phyloP scores from a whole-genome alignment of 2,329 filamentous ascomycete genomes.

The Penicillium glabrum region DNA sequence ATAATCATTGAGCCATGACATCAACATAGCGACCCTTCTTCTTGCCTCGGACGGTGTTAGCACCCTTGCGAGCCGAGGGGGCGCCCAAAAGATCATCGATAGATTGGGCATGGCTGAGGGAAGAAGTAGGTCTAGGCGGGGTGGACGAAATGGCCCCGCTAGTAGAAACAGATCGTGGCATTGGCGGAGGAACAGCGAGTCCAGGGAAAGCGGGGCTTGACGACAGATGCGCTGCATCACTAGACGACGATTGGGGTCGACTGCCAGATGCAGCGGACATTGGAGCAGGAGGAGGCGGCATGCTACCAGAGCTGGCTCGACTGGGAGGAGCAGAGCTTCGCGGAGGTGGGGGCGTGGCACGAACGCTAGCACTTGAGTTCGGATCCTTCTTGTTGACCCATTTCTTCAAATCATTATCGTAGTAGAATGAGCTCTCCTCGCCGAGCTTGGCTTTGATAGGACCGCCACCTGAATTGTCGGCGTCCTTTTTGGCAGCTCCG shows the following conservation, averaged over 20 bases:
- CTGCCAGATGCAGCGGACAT: constrained; percentile 23
- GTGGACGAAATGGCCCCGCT: constrained; percentile 1
- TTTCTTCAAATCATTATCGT: constrained; percentile 92
- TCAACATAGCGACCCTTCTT: constrained; percentile 93
- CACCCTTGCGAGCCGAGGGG: constrained; percentile 66
- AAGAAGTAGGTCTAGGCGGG: constrained; percentile 70
- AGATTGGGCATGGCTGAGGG: constrained; percentile 87
- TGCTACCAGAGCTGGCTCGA: constrained; percentile 54
- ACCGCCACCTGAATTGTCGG: constrained; percentile 42
- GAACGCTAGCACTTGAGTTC: constrained; percentile 57
- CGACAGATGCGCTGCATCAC: constrained; percentile 25
- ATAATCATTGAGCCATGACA: constrained; percentile 74
- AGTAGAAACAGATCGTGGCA: constrained; percentile 11
- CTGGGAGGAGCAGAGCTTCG: constrained; percentile 54
- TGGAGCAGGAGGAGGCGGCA: constrained; percentile 45
- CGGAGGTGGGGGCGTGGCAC: constrained; percentile 77
- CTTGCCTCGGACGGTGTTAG: constrained; percentile 60
- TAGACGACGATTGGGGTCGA: constrained; percentile 34
- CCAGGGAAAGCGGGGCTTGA: constrained; percentile 33
- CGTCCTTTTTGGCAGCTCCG: constrained; percentile 59
- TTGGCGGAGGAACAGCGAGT: constrained; percentile 30
- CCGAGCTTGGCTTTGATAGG: constrained; percentile 92
- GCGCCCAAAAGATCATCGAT: constrained; percentile 90
- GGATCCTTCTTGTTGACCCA: constrained; percentile 97
- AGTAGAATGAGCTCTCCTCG: constrained; percentile 89